Evolutionary conservation across 805 yeast species (phyloP), one percentile per base, ranked within the genome.

Genomic region (Maudiozyma serrabonitensis): DNA sequence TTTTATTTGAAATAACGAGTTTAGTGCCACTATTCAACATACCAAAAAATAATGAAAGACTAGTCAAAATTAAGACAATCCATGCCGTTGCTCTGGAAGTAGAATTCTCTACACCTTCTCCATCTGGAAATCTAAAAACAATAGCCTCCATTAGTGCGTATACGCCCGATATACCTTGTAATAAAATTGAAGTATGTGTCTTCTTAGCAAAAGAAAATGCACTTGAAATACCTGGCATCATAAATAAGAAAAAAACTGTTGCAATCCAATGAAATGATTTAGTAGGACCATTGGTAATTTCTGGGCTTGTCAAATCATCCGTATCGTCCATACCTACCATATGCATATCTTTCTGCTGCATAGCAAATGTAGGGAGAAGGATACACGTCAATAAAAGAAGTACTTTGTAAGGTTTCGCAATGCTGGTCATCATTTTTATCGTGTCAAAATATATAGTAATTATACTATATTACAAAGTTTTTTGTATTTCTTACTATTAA

Each of bases 31-130:
- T 46, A 23, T 80, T 67, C 9, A 79, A 52, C 26, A 76, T 70
- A 0, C 88, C 90, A 18, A 75, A 54, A 51, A 82, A 74, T 1
- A 82, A 67, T 1, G 79, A 70, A 4, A 66, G 52, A 41, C 54
- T 48, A 3, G 75, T 74, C 43, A 76, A 69, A 41, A 77, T 67
- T 25, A 77, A 60, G 25, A 76, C 61, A 46, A 83, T 67, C 82
- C 84, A 78, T n/a, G 80, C 78, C 0, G 88, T 78, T 0, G 87
- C 87, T 48, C 78, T 71, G 12, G 85, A 78, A 0, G 87, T 80
- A 50, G 76, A 66, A 62, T 82, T 84, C 60, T 84, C 91, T 49
- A 80, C 79, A 39, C 81, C 82, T 47, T 76, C 73, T 35, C 71
- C 70, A 60, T 84, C 91, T 0, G 85, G 82, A 58, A 82, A 84